These are phyloP conservation scores for Trichophyton equinum DNA, from an alignment of 2,329 filamentous ascomycete genomes.

Conservation along the genomic window DNA sequence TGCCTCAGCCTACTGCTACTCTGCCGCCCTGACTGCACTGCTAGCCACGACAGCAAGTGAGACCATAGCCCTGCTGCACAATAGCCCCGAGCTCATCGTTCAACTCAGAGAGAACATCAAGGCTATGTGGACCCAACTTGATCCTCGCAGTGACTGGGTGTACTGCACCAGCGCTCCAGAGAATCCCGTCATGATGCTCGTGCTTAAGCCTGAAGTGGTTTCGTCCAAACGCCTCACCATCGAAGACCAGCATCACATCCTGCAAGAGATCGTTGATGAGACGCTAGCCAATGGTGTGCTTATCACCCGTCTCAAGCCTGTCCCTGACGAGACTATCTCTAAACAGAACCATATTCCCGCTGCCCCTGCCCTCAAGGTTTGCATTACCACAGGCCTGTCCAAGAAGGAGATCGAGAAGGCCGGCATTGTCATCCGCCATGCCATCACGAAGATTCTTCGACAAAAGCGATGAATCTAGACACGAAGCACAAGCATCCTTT, in stretches of 20 bases:
- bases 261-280: conserved; percentile 94
- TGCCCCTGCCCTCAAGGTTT: conserved; percentile 80
- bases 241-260: conserved; percentile 68
- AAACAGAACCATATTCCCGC: conserved; percentile 58
- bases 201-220: conserved; percentile 72
- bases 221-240: conserved; percentile 53
- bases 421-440: conserved; percentile 73
- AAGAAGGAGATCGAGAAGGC: conserved; percentile 96
- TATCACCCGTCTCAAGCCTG: conserved; percentile 72
- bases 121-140: conserved; percentile 72
- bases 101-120: conserved; percentile 77
- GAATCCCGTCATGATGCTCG: conserved; percentile 76
- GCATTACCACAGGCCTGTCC: conserved; percentile 71
- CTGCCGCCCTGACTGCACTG: conserved; percentile 84
- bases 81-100: conserved; percentile 66
- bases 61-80: conserved; percentile 73
- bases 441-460: conserved; percentile 81
- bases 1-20: conserved; percentile 86
- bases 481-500: not conserved
- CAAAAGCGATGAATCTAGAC: conserved; percentile 23
- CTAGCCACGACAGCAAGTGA: conserved; percentile 92
- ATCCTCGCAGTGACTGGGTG: conserved; percentile 90
- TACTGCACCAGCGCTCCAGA: conserved; percentile 65
- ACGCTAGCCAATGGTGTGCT: conserved; percentile 76
- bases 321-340: conserved; percentile 52